Conservation (phyloP, 176 grass and related monocot genomes). For the Ensete glaucum region DNA sequence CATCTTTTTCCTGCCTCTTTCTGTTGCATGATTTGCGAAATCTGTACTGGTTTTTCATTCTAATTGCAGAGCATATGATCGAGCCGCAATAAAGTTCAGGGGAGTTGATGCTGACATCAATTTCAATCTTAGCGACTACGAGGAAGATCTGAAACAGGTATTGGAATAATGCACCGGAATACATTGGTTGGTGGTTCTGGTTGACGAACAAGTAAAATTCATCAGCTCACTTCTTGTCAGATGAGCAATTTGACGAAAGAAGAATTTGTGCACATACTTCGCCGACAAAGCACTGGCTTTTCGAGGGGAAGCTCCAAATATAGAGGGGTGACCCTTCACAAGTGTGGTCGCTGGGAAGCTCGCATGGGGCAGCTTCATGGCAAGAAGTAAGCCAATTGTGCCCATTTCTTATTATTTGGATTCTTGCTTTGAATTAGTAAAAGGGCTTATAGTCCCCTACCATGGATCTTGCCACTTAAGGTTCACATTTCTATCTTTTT, state of each 20-base stretch:
- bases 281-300: constrained; percentile 88
- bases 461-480: too few species aligned
- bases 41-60: not conserved
- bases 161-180: not conserved
- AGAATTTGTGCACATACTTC: constrained; percentile 87
- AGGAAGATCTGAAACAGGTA: constrained; percentile 84
- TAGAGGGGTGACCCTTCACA: constrained; percentile 94
- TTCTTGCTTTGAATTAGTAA: not conserved
- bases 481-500: too few species aligned
- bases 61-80: constrained; percentile 72
- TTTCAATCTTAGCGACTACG: constrained; percentile 83
- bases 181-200: not conserved
- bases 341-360: constrained; percentile 94
- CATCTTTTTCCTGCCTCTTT: not conserved
- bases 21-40: not conserved
- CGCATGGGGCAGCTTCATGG: constrained; percentile 99
- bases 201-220: not conserved
- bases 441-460: not conserved
- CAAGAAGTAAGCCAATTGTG: constrained; percentile 65
- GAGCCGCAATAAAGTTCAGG: constrained; percentile 87
- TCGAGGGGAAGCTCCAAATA: constrained; percentile 92
- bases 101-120: constrained; percentile 92
- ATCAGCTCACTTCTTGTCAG: constrained; percentile 19
- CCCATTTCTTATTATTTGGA: not conserved
- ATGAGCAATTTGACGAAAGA: constrained; percentile 83